Conservation (phyloP, 2,329 filamentous ascomycete genomes). For the Aspergillus niger region DNA sequence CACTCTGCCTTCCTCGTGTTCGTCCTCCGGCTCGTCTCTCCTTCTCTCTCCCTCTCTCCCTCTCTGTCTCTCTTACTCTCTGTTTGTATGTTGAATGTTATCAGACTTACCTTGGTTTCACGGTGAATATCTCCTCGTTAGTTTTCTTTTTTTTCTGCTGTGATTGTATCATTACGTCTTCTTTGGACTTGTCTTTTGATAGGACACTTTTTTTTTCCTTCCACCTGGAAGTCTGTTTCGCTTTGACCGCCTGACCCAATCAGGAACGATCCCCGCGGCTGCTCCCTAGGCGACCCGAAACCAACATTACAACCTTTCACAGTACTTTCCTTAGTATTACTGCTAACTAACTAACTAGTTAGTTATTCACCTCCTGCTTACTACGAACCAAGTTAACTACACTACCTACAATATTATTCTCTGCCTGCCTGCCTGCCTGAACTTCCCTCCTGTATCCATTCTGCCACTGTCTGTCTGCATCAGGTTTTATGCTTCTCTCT, state of each 20-base stretch:
- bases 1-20: slow-evolving; percentile 19
- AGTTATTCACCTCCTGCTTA: slow-evolving; percentile 5
- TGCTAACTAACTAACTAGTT: too few relatives aligned
- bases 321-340: too few relatives aligned
- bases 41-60: slow-evolving; percentile 3
- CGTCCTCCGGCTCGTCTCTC: slow-evolving; percentile 3
- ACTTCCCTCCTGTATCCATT: slow-evolving; percentile 12
- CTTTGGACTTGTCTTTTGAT: slow-evolving; percentile 4
- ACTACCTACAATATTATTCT: background rate
- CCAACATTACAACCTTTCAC: background rate
- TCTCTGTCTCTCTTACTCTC: background rate
- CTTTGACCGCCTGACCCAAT: slow-evolving; percentile 1
- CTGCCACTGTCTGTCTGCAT: slow-evolving; percentile 9
- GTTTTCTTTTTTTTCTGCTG: background rate
- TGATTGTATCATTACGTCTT: background rate
- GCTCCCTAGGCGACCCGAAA: background rate
- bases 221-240: background rate
- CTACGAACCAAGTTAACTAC: background rate
- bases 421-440: slow-evolving; percentile 2
- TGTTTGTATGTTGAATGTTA: too few relatives aligned
- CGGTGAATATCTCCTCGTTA: background rate
- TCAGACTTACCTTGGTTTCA: too few relatives aligned
- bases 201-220: background rate
- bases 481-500: slow-evolving; percentile 17
- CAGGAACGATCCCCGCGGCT: slow-evolving; percentile 1